Evolutionary conservation across 192 early-diverging fungal species (phyloP), one percentile per base, ranked within the genome.

Genomic region (Lobosporangium transversale): DNA sequence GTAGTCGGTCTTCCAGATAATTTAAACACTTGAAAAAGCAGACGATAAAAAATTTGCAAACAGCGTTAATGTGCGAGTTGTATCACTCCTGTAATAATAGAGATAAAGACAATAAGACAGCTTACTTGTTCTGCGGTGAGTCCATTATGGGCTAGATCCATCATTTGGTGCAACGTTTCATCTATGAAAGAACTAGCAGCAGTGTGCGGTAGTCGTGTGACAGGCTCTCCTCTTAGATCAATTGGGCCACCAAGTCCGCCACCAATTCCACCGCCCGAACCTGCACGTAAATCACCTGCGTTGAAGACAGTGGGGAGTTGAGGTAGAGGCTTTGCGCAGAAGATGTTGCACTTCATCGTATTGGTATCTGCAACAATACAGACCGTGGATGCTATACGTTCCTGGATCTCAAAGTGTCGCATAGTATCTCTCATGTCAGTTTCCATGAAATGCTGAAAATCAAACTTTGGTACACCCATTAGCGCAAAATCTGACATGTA

Each of bases 401-500:
- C 56, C 62, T 65, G 61, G 21, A 76, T 68, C 62, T 78, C 73
- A 40, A 76, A 76, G 30, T 76, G 73, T 29, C 68, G 59, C 44
- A 83, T 42, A 29, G 81, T 79, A 40, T 80, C 66, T 58, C 62
- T 68, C 61, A 83, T 68, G 29, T 81, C 80, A 15, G 66, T 62
- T 24, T 82, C 76, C 49, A 87, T 75, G 1, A 79, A 79, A 49
- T 76, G 79, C 35, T 79, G 63, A 47, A 83, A 78, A 49, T 85
- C 82, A n/a, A 55, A 64, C 26, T 82, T 76, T 14, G 84, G 84
- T 4, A 87, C 63, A 10, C 86, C 86, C 84, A 87, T 85, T 18
- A 87, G 59, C 10, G 83, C 86, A 73, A 87, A 87, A 31, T 87
- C 86, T 0, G 86, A 78, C 70, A 84, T 85, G 36, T 87, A 87